phyloP scores from a whole-genome alignment of 2,329 filamentous ascomycete genomes.

The Pseudogymnoascus sp. region DNA sequence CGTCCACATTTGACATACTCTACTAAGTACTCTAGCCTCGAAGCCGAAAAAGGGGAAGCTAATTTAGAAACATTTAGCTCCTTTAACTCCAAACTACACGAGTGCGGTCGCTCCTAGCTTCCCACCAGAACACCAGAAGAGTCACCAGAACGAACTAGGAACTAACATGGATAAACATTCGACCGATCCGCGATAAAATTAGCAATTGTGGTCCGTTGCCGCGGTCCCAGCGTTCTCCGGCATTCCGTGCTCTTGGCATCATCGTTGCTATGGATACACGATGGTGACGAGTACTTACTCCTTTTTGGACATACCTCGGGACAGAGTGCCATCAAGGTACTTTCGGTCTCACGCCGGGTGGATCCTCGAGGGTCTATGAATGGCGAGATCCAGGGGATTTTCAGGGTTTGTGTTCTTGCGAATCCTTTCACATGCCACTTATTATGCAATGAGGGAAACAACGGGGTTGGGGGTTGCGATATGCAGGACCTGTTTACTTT shows the following conservation, averaged over 20 bases:
- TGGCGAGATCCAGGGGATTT: slow-evolving; percentile 8
- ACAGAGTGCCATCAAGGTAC: slow-evolving; percentile 5
- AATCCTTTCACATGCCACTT: slow-evolving; percentile 8
- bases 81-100: not conserved
- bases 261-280: not conserved
- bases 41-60: not conserved
- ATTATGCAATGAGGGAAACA: not conserved
- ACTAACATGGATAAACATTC: not conserved
- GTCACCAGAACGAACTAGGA: not conserved
- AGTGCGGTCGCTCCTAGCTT: not conserved
- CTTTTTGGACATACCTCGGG: not conserved
- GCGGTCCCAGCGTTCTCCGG: not conserved
- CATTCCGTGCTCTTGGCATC: not conserved
- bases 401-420: not conserved
- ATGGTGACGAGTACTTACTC: slow-evolving; percentile 6
- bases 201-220: not conserved
- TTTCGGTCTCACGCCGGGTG: not conserved
- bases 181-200: not conserved
- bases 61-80: not conserved
- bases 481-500: slow-evolving; percentile 7
- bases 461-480: not conserved
- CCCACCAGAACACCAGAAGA: not conserved
- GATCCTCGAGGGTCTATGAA: slow-evolving; percentile 5
- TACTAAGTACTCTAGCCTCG: not conserved
- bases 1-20: not conserved